Evolutionary conservation across 2,329 filamentous ascomycete genomes (phyloP).

Genomic region (Cercospora nicotianae): DNA sequence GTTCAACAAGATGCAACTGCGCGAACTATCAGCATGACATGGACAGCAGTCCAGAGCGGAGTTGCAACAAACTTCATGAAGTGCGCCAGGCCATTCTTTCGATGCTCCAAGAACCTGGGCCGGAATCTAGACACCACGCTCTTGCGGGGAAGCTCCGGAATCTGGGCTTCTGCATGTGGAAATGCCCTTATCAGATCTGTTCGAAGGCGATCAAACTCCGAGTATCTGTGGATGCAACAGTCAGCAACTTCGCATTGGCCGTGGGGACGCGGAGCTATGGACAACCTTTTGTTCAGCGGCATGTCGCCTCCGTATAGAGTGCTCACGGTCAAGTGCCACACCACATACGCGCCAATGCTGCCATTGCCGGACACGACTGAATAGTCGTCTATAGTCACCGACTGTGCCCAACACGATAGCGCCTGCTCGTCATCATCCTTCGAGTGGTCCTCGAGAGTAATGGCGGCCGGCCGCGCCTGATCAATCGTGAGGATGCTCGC

Average conservation of each 20-base stretch:
- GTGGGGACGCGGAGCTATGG: slow-evolving; percentile 4
- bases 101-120: slow-evolving; percentile 79
- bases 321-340: slow-evolving; percentile 88
- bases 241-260: slow-evolving; percentile 2
- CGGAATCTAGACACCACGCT: slow-evolving; percentile 80
- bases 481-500: slow-evolving; percentile 40
- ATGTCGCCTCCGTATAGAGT: slow-evolving; percentile 64
- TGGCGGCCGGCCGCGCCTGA: slow-evolving; percentile 43
- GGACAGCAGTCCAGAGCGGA: not conserved
- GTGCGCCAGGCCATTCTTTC: slow-evolving; percentile 80
- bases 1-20: slow-evolving; percentile 84
- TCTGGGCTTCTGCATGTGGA: slow-evolving; percentile 77
- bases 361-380: slow-evolving; percentile 60
- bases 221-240: slow-evolving; percentile 62
- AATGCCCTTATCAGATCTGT: slow-evolving; percentile 74
- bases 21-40: slow-evolving; percentile 9
- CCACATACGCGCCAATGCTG: slow-evolving; percentile 82
- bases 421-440: slow-evolving; percentile 58
- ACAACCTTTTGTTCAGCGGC: slow-evolving; percentile 53
- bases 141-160: slow-evolving; percentile 89
- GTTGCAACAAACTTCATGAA: slow-evolving; percentile 75
- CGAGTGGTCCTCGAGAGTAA: slow-evolving; percentile 65
- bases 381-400: slow-evolving; percentile 63
- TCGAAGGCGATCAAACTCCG: slow-evolving; percentile 86
- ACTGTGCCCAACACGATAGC: slow-evolving; percentile 62